Conservation (phyloP, 176 grass and related monocot genomes). For the Elaeis guineensis region DNA sequence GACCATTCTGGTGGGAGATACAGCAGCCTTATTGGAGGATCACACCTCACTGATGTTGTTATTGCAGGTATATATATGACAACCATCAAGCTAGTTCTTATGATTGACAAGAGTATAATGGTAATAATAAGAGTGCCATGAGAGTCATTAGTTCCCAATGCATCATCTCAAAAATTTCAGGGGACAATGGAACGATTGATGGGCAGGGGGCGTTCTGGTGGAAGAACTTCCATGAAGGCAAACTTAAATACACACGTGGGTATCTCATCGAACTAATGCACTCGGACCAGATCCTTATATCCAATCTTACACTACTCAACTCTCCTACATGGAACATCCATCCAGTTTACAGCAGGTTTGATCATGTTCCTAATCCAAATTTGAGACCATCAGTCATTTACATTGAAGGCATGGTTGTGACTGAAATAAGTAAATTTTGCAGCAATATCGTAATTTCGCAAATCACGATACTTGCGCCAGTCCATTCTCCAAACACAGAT, state of each 20-base stretch:
- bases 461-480: constrained; percentile 74
- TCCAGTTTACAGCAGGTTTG: constrained; percentile 75
- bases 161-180: constrained; percentile 12
- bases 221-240: constrained; percentile 61
- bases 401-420: neutral
- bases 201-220: constrained; percentile 81
- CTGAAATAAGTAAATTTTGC: neutral
- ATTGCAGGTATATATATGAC: constrained; percentile 39
- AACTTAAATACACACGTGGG: constrained; percentile 75
- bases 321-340: constrained; percentile 92
- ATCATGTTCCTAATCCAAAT: too few relatives aligned
- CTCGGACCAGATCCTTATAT: constrained; percentile 50
- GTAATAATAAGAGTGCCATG: too few relatives aligned
- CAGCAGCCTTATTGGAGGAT: constrained; percentile 74
- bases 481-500: constrained; percentile 77
- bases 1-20: constrained; percentile 61
- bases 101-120: too few relatives aligned
- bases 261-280: constrained; percentile 85
- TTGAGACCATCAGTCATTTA: too few relatives aligned
- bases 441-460: constrained; percentile 57
- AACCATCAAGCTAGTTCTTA: too few relatives aligned
- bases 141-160: too few relatives aligned
- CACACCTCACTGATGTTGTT: constrained; percentile 64
- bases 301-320: constrained; percentile 72
- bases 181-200: constrained; percentile 80